Evolutionary conservation across 2,329 filamentous ascomycete genomes (phyloP).

Genomic region (Pseudogymnoascus sp.): DNA sequence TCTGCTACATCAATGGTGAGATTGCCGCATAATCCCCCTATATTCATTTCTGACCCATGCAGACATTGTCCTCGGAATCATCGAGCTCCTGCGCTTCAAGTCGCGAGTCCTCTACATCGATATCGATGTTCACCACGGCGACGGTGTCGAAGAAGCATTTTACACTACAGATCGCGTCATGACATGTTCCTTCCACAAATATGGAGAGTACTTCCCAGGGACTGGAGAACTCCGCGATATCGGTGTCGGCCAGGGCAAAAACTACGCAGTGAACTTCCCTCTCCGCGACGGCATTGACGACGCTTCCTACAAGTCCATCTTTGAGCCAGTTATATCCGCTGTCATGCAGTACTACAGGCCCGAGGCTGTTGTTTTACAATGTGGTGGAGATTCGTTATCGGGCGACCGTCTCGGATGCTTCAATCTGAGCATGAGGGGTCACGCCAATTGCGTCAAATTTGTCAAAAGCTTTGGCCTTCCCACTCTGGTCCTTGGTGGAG

Average conservation of each 20-base stretch:
- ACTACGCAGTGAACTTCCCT: slow-evolving; percentile 87
- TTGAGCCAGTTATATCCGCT: slow-evolving; percentile 78
- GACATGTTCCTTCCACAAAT: slow-evolving; percentile 93
- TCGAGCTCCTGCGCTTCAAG: slow-evolving; percentile 83
- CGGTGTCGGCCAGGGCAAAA: slow-evolving; percentile 79
- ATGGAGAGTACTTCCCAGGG: slow-evolving; percentile 91
- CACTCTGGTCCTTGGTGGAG: slow-evolving; percentile 86
- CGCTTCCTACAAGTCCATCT: slow-evolving; percentile 80
- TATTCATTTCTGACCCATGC: slow-evolving; percentile 35
- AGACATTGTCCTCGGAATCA: slow-evolving; percentile 94
- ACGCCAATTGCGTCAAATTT: slow-evolving; percentile 88
- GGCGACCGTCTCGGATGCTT: slow-evolving; percentile 94
- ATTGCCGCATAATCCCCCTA: slow-evolving; percentile 30
- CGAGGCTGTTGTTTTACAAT: slow-evolving; percentile 89
- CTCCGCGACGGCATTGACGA: slow-evolving; percentile 90
- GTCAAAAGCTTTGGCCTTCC: slow-evolving; percentile 82
- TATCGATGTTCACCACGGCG: slow-evolving; percentile 89
- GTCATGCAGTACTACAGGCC: slow-evolving; percentile 86
- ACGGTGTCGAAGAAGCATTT: slow-evolving; percentile 89
- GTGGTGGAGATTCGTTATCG: slow-evolving; percentile 88
- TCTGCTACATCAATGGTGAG: slow-evolving; percentile 95
- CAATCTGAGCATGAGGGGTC: slow-evolving; percentile 93
- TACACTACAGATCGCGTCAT: slow-evolving; percentile 89
- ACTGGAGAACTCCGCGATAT: slow-evolving; percentile 83
- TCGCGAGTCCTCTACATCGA: slow-evolving; percentile 97